Percentiles rank a stretch among this genome's conserved stretches.
phyloP scores from a whole-genome alignment of 177 flowering plant species.

The Vitis hybrid region DNA sequence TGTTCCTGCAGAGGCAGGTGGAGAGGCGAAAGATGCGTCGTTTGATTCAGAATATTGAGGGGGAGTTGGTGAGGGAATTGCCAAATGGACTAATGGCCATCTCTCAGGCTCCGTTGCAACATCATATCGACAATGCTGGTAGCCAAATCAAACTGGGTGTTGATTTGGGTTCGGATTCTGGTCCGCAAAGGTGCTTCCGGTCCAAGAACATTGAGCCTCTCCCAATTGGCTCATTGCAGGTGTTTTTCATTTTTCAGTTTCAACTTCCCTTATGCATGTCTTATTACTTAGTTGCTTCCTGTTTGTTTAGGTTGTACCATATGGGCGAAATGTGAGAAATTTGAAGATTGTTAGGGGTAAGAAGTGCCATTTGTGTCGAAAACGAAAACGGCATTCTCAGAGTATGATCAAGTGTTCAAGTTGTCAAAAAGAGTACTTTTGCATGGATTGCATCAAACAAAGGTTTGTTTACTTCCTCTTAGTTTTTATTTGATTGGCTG shows the following conservation, averaged over 20 bases:
- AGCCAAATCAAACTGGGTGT: slow-evolving; percentile 57
- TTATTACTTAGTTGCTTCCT: not conserved
- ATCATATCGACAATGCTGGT: slow-evolving; percentile 30
- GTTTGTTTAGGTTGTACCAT: slow-evolving; percentile 49
- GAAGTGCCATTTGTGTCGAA: slow-evolving; percentile 74
- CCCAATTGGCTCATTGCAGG: slow-evolving; percentile 64
- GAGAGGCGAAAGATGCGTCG: slow-evolving; percentile 54
- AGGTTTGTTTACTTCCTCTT: slow-evolving; percentile 33
- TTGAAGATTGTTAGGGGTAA: slow-evolving; percentile 36
- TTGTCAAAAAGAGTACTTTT: slow-evolving; percentile 56
- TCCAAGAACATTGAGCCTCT: slow-evolving; percentile 80
- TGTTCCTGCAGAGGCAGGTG: slow-evolving; percentile 52
- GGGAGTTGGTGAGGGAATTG: slow-evolving; percentile 52
- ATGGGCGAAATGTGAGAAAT: slow-evolving; percentile 24
- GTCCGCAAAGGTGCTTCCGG: slow-evolving; percentile 45
- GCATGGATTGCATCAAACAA: slow-evolving; percentile 56
- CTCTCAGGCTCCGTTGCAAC: slow-evolving; percentile 35
- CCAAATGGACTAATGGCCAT: slow-evolving; percentile 81
- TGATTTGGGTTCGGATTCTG: slow-evolving; percentile 18
- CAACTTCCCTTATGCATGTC: not conserved
- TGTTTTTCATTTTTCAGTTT: slow-evolving; percentile 11
- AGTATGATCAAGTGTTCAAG: slow-evolving; percentile 50
- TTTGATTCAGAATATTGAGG: slow-evolving; percentile 19
- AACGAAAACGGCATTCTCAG: slow-evolving; percentile 13
- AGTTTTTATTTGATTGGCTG: not conserved